Evolutionary conservation across 768 basidiomycete species (phyloP), one percentile per base, ranked within the genome.

Genomic region (Leccinum subgranulosum): DNA sequence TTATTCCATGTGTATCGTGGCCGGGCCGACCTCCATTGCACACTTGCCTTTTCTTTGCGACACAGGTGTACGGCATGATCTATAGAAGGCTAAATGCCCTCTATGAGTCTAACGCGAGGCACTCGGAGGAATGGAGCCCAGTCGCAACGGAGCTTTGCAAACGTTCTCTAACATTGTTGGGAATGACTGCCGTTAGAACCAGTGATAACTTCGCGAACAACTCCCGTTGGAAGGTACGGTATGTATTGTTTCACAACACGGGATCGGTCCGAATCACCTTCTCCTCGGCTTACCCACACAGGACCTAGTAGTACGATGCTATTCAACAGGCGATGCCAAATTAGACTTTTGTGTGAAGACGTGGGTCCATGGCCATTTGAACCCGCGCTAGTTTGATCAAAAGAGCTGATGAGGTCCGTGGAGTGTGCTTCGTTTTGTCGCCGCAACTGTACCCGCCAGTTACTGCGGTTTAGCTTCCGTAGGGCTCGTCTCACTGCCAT

Each of bases 251-350:
- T 65, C 64, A 29, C 46, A 34, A 59, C 51, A 60, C 60, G 33
- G 51, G 45, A 27, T 25, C 12, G 4, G 25, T 46, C 31, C 3
- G 39, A 21, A 34, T 29, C 50, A 15, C n/a, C 45, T 54, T 45
- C 53, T 65, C 60, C 63, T 65, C 57, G 58, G 60, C 10, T 49
- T 59, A 51, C 58, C 48, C 62, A 56, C 47, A 1, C 62, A 55
- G 61, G 29, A 48, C 12, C n/a, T 36, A 31, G 36, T 36, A 31
- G 36, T 36, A 41, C 39, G 39, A 41, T 17, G n/a, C 39, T 29
- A 23, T 15, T 48, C 47, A 28, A 28, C 55, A 51, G 19, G 53
- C 15, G 34, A 17, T 21, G 50, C 29, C 6, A 33, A 34, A 23
- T 15, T 29, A 41, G 0, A 7, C 6, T 47, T 23, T 36, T 41